Percentiles rank a stretch among this genome's conserved stretches.
Conservation (phyloP, 2,329 filamentous ascomycete genomes). For the Acarospora socialis region DNA sequence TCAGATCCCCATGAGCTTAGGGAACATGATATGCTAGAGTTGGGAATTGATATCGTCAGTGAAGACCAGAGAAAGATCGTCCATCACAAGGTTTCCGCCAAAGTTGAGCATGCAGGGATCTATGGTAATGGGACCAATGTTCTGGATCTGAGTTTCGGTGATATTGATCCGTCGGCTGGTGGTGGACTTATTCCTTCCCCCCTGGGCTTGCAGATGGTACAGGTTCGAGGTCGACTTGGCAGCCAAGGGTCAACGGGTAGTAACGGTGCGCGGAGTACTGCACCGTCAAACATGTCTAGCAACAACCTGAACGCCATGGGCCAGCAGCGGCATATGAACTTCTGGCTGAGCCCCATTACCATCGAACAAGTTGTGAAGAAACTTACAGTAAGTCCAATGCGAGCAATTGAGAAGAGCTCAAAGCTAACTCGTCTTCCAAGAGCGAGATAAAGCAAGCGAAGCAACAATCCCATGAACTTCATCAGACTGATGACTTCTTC, state of each 20-base stretch:
- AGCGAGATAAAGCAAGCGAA: constrained; percentile 81
- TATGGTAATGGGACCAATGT: constrained; percentile 61
- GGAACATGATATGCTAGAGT: constrained; percentile 79
- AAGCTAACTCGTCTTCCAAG: constrained; percentile 33
- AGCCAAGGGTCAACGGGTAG: constrained; percentile 50
- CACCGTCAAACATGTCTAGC: constrained; percentile 39
- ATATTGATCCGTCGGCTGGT: constrained; percentile 66
- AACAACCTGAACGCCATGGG: constrained; percentile 44
- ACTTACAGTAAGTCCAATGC: constrained; percentile 49
- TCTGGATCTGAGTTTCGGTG: constrained; percentile 80
- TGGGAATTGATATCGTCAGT: constrained; percentile 96
- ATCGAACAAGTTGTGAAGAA: constrained; percentile 91
- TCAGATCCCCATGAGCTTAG: constrained; percentile 90
- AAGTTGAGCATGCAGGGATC: constrained; percentile 88
- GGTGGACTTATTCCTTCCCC: constrained; percentile 57
- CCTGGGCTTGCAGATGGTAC: constrained; percentile 47
- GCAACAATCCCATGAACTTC: constrained; percentile 74
- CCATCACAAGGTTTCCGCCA: constrained; percentile 94
- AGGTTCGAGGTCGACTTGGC: constrained; percentile 54
- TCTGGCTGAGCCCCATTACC: constrained; percentile 77
- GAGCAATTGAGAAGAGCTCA: constrained; percentile 1
- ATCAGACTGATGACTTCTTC: constrained; percentile 69
- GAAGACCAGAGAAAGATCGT: constrained; percentile 98
- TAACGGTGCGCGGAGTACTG: constrained; percentile 49
- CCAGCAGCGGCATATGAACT: constrained; percentile 63